Conservation (phyloP, 768 basidiomycete genomes). For the Boletus subcaerulescens region DNA sequence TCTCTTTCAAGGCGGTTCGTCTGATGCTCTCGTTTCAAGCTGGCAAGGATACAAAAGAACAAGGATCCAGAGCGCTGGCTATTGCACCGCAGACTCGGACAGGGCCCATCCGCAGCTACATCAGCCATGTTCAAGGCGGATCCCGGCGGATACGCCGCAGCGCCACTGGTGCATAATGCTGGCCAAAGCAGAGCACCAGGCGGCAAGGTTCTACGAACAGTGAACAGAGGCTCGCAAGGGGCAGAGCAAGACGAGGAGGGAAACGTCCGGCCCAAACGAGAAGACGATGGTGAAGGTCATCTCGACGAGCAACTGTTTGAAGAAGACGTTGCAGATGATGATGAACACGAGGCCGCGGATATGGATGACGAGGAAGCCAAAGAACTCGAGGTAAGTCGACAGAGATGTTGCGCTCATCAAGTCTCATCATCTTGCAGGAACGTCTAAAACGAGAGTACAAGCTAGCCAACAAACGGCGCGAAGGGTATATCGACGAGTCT, state of each 20-base stretch:
- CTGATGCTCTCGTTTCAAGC: constrained; percentile 12
- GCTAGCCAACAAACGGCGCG: constrained; percentile 69
- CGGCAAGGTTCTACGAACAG: constrained; percentile 61
- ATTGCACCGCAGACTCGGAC: constrained; percentile 58
- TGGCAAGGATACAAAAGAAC: constrained; percentile 59
- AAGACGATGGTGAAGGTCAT: constrained; percentile 74
- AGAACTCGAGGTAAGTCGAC: constrained; percentile 62
- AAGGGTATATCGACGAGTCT: constrained; percentile 67
- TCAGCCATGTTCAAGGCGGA: constrained; percentile 70
- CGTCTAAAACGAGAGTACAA: constrained; percentile 82
- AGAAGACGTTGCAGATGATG: constrained; percentile 84
- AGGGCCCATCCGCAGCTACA: constrained; percentile 58
- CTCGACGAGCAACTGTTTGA: constrained; percentile 81
- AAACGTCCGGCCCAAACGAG: constrained; percentile 49
- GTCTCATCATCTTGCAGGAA: constrained; percentile 46
- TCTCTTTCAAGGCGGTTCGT: not conserved
- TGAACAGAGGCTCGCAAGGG: constrained; percentile 61
- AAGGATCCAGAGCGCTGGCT: constrained; percentile 73
- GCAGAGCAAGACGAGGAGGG: constrained; percentile 71
- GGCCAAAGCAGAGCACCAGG: constrained; percentile 66
- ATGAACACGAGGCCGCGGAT: constrained; percentile 71
- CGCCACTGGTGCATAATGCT: constrained; percentile 46
- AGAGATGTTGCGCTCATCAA: not conserved
- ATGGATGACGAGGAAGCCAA: constrained; percentile 83
- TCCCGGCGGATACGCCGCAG: constrained; percentile 44